Evolutionary conservation across 2,329 filamentous ascomycete species (phyloP).

Genomic region (Arachnopeziza araneosa): DNA sequence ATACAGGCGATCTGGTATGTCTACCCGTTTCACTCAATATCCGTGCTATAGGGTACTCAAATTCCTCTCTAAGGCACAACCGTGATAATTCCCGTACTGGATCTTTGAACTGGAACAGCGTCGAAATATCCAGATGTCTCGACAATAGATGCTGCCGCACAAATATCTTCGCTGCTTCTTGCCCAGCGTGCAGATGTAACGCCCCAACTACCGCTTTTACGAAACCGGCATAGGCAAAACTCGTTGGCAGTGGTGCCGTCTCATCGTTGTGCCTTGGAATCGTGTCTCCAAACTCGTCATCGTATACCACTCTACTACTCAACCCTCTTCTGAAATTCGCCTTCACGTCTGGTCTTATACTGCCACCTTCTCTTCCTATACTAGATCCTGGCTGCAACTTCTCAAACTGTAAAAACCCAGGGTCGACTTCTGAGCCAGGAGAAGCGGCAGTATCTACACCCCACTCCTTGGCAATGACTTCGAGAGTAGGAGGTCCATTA

Average conservation of each 20-base stretch:
- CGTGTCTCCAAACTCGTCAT: conserved; percentile 79
- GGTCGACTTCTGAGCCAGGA: conserved; percentile 87
- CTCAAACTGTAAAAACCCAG: conserved; percentile 79
- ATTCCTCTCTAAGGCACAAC: conserved; percentile 83
- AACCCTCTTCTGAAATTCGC: conserved; percentile 60
- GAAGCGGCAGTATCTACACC: conserved; percentile 83
- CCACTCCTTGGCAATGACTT: conserved; percentile 76
- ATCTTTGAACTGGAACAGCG: conserved; percentile 76
- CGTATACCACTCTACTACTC: conserved; percentile 72
- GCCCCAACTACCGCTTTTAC: conserved; percentile 80
- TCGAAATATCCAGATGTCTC: conserved; percentile 68
- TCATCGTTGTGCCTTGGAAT: conserved; percentile 27
- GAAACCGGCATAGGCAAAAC: conserved; percentile 63
- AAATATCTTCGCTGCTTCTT: conserved; percentile 73
- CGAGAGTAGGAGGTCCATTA: conserved; percentile 67
- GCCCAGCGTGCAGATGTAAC: conserved; percentile 79
- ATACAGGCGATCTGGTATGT: conserved; percentile 78
- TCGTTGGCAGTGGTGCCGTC: conserved; percentile 23
- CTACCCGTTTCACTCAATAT: conserved; percentile 89
- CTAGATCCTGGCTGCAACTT: conserved; percentile 39
- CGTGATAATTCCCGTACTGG: conserved; percentile 78
- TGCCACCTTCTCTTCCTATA: conserved; percentile 44
- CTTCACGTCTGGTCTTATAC: conserved; percentile 45
- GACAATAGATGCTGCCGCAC: conserved; percentile 78
- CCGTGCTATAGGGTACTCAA: conserved; percentile 79